These are phyloP conservation scores for Prunus campanulata DNA, from an alignment of 306 rosid genomes.

Conservation along the genomic window DNA sequence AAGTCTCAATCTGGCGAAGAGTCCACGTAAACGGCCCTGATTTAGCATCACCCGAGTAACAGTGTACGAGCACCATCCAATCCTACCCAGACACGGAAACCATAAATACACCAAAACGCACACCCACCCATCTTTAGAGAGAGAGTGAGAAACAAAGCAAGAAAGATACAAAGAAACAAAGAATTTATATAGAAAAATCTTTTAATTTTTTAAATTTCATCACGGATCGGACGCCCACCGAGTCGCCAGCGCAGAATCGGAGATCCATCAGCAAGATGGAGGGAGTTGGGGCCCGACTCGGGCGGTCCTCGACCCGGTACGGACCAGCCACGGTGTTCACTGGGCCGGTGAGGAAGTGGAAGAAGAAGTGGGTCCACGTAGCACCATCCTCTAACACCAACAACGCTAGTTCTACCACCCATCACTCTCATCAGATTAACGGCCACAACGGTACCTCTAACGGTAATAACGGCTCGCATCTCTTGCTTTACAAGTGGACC, in stretches of 20 bases:
- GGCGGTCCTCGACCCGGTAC: constrained; percentile 92
- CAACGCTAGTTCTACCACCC: background rate
- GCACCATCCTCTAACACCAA: constrained; percentile 49
- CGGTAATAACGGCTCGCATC: constrained; percentile 83
- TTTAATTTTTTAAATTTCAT: background rate
- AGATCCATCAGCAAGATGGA: constrained; percentile 60
- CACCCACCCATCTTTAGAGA: background rate
- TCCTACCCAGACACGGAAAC: constrained; percentile 24
- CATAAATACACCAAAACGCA: constrained; percentile 13
- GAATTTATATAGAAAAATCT: background rate
- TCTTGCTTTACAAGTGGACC: constrained; percentile 87
- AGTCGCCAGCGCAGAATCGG: constrained; percentile 23
- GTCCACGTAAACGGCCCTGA: constrained; percentile 30
- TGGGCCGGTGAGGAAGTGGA: constrained; percentile 98
- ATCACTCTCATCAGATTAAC: constrained; percentile 32
- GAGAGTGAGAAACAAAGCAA: constrained; percentile 20
- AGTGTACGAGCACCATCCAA: background rate
- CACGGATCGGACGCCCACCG: constrained; percentile 43
- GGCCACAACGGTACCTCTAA: constrained; percentile 32
- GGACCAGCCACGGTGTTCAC: constrained; percentile 96
- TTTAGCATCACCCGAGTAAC: background rate
- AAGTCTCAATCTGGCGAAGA: background rate
- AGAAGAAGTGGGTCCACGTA: constrained; percentile 97
- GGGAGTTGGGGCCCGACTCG: constrained; percentile 96
- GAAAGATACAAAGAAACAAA: constrained; percentile 2